These are phyloP conservation scores for Lodderomyces jiufengensis DNA, from an alignment of 1,139 yeast genomes.

Conservation along the genomic window DNA sequence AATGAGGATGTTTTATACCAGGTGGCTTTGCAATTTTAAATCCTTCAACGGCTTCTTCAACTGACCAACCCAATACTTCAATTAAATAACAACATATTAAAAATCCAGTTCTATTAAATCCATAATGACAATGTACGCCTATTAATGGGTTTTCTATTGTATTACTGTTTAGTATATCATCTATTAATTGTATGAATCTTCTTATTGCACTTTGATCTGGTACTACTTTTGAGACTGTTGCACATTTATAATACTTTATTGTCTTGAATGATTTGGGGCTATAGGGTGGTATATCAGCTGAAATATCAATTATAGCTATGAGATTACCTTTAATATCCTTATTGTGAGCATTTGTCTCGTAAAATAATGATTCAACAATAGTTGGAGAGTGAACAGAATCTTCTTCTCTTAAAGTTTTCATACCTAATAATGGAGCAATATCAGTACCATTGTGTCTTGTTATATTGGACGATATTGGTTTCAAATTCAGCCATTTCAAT, in stretches of 20 bases:
- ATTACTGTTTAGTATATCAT: slow-evolving; percentile 37
- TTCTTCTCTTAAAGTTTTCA: slow-evolving; percentile 71
- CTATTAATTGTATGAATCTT: slow-evolving; percentile 53
- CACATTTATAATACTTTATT: slow-evolving; percentile 63
- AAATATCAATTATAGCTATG: slow-evolving; percentile 64
- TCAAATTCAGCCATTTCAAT: slow-evolving; percentile 61
- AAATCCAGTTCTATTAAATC: slow-evolving; percentile 77
- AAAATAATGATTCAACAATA: slow-evolving; percentile 45
- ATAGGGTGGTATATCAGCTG: slow-evolving; percentile 75
- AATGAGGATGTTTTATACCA: slow-evolving; percentile 77
- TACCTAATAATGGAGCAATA: slow-evolving; percentile 55
- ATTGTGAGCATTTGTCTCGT: slow-evolving; percentile 22
- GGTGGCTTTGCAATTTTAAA: slow-evolving; percentile 60
- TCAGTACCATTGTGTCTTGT: slow-evolving; percentile 30
- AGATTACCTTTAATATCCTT: slow-evolving; percentile 31
- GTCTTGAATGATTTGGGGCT: slow-evolving; percentile 54
- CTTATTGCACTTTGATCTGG: slow-evolving; percentile 63
- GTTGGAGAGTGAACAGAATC: slow-evolving; percentile 61
- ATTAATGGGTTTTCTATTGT: slow-evolving; percentile 35
- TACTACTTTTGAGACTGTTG: slow-evolving; percentile 75
- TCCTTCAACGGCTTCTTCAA: slow-evolving; percentile 60
- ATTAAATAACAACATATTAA: slow-evolving; percentile 67
- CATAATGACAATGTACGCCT: slow-evolving; percentile 79
- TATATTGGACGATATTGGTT: slow-evolving; percentile 47
- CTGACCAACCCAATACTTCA: slow-evolving; percentile 57